These are phyloP conservation scores for Mortierella sp. DNA, from an alignment of 371 early-diverging fungal species.

Conservation along the genomic window DNA sequence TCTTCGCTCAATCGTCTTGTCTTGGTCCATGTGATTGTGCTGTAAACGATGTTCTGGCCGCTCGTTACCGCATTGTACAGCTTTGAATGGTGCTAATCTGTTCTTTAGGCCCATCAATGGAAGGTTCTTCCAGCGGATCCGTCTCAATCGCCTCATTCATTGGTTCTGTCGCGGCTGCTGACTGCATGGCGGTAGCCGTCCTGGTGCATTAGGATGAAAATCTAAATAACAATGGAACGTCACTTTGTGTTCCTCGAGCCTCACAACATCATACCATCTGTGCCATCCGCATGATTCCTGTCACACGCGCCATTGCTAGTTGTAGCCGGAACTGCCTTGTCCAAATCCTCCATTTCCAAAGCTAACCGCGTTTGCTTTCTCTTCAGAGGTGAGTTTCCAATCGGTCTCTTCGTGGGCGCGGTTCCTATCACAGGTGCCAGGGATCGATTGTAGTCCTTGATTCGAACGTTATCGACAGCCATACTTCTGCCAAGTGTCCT, in stretches of 20 bases:
- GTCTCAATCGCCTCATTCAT: no score
- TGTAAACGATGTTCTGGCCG: no score
- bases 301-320: conserved; percentile 27
- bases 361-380: neutral
- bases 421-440: no score
- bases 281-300: conserved; percentile 17
- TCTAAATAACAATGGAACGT: conserved; percentile 39
- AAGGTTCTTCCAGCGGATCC: no score
- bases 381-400: neutral
- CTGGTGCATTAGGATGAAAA: neutral
- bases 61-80: no score
- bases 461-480: neutral
- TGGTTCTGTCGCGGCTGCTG: neutral
- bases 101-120: no score
- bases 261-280: conserved; percentile 25
- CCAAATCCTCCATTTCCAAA: conserved; percentile 24
- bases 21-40: no score
- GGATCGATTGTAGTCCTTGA: neutral
- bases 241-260: conserved; percentile 28
- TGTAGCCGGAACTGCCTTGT: conserved; percentile 42
- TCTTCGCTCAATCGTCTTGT: no score
- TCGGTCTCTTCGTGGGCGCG: neutral
- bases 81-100: no score
- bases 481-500: conserved; percentile 2
- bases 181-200: neutral